Evolutionary conservation across 768 basidiomycete genomes (phyloP).

Genomic region (Suillus spraguei): DNA sequence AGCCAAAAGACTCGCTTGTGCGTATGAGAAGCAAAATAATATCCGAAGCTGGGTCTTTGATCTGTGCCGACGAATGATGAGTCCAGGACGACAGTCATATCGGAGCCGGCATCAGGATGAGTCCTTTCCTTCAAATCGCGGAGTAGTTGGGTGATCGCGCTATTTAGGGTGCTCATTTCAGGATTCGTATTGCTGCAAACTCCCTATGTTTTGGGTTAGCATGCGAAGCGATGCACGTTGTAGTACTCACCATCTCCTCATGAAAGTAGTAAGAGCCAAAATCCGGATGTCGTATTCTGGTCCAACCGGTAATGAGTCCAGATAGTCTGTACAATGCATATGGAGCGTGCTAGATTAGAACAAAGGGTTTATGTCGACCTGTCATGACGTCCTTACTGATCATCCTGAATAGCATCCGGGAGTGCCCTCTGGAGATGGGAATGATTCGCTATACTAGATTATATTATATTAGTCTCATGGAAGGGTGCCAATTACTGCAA

Average conservation of each 20-base stretch:
- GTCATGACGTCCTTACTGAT: not conserved
- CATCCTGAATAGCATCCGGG: not conserved
- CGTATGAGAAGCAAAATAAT: conserved; percentile 31
- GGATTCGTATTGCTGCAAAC: conserved; percentile 11
- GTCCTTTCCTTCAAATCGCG: not conserved
- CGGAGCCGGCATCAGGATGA: conserved; percentile 13
- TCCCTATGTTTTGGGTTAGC: conserved; percentile 5
- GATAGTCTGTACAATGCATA: not conserved
- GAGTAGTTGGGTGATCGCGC: not conserved
- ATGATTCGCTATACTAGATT: not conserved
- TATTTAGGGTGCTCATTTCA: not conserved
- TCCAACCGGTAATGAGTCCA: conserved; percentile 26
- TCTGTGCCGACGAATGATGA: not conserved
- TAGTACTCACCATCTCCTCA: conserved; percentile 30
- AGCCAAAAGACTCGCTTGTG: conserved; percentile 34
- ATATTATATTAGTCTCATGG: not conserved
- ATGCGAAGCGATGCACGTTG: conserved; percentile 17
- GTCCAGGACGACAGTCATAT: conserved; percentile 23
- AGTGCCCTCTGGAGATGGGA: not conserved
- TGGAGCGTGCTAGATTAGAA: conserved; percentile 1
- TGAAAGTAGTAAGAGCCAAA: conserved; percentile 35
- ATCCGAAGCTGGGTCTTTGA: conserved; percentile 4
- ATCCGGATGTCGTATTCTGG: conserved; percentile 33
- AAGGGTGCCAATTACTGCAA: not conserved
- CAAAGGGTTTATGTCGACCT: not conserved